Conservation (phyloP, 2,329 filamentous ascomycete genomes). For the Setomelanomma holmii region DNA sequence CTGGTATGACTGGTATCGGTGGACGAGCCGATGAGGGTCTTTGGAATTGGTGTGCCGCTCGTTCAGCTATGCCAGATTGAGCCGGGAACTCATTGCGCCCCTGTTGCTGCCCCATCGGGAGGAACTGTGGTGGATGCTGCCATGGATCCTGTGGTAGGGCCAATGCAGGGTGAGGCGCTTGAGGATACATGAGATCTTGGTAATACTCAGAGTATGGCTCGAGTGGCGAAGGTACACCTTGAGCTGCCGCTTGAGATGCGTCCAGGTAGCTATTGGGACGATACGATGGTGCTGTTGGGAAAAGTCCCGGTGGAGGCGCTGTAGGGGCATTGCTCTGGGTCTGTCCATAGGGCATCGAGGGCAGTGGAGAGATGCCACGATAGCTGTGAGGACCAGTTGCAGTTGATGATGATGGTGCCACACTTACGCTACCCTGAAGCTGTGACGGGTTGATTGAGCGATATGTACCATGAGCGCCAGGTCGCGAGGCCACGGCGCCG, state of each 20-base stretch:
- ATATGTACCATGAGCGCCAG: constrained; percentile 25
- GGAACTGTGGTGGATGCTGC: no score
- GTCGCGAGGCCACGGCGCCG: constrained; percentile 24
- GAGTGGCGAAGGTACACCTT: constrained; percentile 35
- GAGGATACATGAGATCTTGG: constrained; percentile 2
- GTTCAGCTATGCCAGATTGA: no score
- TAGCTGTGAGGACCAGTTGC: neutral
- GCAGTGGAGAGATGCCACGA: constrained; percentile 21
- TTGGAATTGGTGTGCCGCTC: no score
- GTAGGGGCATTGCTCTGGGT: constrained; percentile 6
- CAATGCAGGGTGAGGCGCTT: constrained; percentile 8
- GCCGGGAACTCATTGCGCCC: no score
- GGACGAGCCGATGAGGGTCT: neutral
- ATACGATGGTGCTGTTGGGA: neutral
- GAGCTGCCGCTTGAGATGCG: constrained; percentile 25
- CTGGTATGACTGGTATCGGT: no score
- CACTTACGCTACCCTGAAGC: neutral
- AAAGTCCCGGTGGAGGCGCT: neutral
- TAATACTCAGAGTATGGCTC: constrained; percentile 30
- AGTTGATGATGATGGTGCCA: constrained; percentile 4
- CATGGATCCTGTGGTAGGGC: neutral
- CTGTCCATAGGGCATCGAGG: constrained; percentile 28
- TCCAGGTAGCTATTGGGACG: constrained; percentile 9
- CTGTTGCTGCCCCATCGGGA: no score
- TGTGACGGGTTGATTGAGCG: constrained; percentile 27